Evolutionary conservation across 108 stramenopile species (phyloP).

Genomic region (Conticribra weissflogii): DNA sequence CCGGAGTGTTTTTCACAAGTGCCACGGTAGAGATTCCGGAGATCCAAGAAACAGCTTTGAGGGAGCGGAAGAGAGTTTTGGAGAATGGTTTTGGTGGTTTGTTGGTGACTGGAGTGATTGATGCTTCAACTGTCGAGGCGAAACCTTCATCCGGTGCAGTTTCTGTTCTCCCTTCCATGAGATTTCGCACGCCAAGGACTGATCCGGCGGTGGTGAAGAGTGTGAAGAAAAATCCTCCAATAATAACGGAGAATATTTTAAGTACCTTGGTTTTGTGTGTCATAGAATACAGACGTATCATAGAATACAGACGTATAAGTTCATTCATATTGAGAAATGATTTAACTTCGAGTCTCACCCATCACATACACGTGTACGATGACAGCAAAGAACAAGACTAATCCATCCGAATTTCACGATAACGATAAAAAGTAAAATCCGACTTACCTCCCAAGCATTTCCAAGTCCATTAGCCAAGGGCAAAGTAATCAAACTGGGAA

Average conservation of each 20-base stretch:
- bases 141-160: neutral
- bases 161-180: conserved; percentile 15
- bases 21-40: conserved; percentile 42
- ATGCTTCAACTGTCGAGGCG: conserved; percentile 8
- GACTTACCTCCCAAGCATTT: conserved; percentile 29
- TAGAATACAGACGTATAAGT: no score
- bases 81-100: conserved; percentile 61
- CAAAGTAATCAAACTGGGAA: conserved; percentile 48
- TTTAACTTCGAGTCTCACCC: no score
- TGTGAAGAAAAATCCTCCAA: conserved; percentile 72
- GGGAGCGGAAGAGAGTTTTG: conserved; percentile 49
- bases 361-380: no score
- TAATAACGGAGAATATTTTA: conserved; percentile 63
- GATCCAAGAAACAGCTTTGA: conserved; percentile 47
- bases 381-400: neutral
- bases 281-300: no score
- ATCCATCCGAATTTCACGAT: neutral
- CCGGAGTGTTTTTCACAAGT: conserved; percentile 21
- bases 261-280: no score
- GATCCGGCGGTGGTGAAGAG: conserved; percentile 59
- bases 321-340: neutral
- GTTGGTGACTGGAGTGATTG: conserved; percentile 9
- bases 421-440: neutral
- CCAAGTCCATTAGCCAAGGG: conserved; percentile 50
- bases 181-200: conserved; percentile 58